Base-by-base conservation (phyloP, 441 rosid species). In the Bocquillonia castaneifolia region DNA sequence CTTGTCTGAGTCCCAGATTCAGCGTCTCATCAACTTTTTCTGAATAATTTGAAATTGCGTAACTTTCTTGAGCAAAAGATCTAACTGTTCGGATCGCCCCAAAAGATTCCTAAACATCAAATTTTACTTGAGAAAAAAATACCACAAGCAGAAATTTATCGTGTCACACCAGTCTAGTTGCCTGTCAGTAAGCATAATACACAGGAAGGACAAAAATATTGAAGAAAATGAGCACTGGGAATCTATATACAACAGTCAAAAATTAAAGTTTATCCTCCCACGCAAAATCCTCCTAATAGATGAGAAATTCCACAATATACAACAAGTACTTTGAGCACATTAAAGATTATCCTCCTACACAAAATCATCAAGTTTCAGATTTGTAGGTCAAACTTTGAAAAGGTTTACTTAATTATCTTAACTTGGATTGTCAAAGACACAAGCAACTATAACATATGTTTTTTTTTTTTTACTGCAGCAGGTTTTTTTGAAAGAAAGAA, bases 61-160 rank as follows among this genome's bases (percentile, higher is more conserved):
- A 76, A 57, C 63, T 59, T 86, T 94, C 97, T 81, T 91, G 93
- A 13, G 99, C 96, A 76, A 88, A 94, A 74, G 97, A 88, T 83
- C 99, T 85, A 36, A 94, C 99, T 0, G 99, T 94, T 58, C 96
- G 91, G 68, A 91, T 82, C 31, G 99, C 96, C 14, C 99, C 96
- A 78, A 94, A 91, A 67, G 99, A 85, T 83, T 94, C 99, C 97
- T 91, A 66, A 54, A 78, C 10, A 74, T 66, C 29, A 68, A n/a
- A 57, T 52, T 65, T 39, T 50, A 45, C n/a, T 18, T 22, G 45
- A 50, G 51, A 42, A 42, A 32, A 37, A 44, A 22, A 14, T 45
- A 29, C 23, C n/a, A 40, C 7, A 25, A 70, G 45, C 18, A 64
- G 39, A 55, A 54, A 22, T 15, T 40, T 29, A 32, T 42, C 18